Conservation (phyloP, 2,329 filamentous ascomycete genomes). For the Didymella lethalis region DNA sequence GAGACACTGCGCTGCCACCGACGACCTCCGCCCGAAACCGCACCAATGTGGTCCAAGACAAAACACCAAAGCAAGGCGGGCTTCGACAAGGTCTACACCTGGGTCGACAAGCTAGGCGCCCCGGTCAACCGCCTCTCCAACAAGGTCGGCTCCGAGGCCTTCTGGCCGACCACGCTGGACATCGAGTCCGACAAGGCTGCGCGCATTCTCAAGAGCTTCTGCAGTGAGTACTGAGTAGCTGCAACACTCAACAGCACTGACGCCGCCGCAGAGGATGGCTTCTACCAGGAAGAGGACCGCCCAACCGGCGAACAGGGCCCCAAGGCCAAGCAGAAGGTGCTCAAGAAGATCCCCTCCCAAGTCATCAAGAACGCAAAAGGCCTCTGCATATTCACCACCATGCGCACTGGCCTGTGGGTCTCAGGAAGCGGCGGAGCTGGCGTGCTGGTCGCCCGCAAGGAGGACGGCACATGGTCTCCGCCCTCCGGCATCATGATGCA, state of each 20-base stretch:
- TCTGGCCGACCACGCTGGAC: conserved; percentile 86
- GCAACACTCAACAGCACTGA: conserved; percentile 22
- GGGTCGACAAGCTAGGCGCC: conserved; percentile 72
- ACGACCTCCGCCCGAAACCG: conserved; percentile 9
- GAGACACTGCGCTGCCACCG: conserved; percentile 27
- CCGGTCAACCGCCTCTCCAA: conserved; percentile 84
- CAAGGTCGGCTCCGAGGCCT: conserved; percentile 80
- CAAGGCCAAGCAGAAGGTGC: conserved; percentile 68
- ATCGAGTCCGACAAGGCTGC: conserved; percentile 92
- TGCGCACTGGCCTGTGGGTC: conserved; percentile 91
- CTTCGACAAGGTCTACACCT: conserved; percentile 76
- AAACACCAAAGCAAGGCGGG: conserved; percentile 52
- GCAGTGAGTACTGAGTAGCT: conserved; percentile 67
- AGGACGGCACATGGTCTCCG: conserved; percentile 89
- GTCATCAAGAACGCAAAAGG: conserved; percentile 91
- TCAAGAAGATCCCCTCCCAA: conserved; percentile 83
- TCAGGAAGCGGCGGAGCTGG: conserved; percentile 91
- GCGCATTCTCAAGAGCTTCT: conserved; percentile 88
- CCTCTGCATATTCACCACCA: conserved; percentile 92
- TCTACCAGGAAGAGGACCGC: conserved; percentile 66
- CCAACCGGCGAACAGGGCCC: conserved; percentile 57
- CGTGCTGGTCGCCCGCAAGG: conserved; percentile 81
- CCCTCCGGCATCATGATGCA: conserved; percentile 91
- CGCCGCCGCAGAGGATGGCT: conserved; percentile 66
- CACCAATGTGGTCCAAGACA: conserved; percentile 46